Evolutionary conservation across 805 yeast genomes (phyloP), one percentile per base, ranked within the genome.

Genomic region (Saccharomycopsis selenospora): DNA sequence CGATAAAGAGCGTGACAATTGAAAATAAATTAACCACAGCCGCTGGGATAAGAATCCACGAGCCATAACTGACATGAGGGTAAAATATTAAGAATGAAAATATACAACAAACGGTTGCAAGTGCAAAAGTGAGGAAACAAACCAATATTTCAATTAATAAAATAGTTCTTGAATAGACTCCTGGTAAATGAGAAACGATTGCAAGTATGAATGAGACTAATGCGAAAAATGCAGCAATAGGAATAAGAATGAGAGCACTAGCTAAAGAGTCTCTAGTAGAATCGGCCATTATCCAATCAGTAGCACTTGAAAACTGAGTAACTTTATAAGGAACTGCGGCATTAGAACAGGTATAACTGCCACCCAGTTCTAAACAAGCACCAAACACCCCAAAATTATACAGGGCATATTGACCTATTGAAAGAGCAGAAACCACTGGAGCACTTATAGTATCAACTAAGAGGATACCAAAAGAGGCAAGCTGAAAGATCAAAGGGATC

Each of bases 41-140:
- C 3, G 86, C 74, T 1, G 83, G 88, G 25, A 84, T 72, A 57
- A 82, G 68, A 28, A 81, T 60, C 90, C 91, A 85, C 6, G 81
- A 71, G n/a, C 80, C 71, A 90, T 90, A 85, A 4, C 71, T 64
- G 14, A 82, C 70, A 52, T 80, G 68, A 6, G 93, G 93, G 56
- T 70, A 74, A 61, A 81, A 85, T 13, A 78, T 65, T 44, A 85
- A 57, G 33, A 83, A 70, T 0, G 69, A 67, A 25, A 80, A 72
- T 8, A 85, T 64, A 47, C 83, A 76, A 22, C 74, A 64, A 36
- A 83, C 54, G 1, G 82, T 72, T 7, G 86, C 65, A 8, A 74
- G 68, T 13, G 79, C 52, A 59, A 82, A 80, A 0, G 80, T 68
- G 8, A 83, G 38, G 22, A 76, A 52, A 14, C 75, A 59, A 38